Evolutionary conservation across 1,284 basidiomycete species (phyloP).

Genomic region (Microbotryum saponariae): DNA sequence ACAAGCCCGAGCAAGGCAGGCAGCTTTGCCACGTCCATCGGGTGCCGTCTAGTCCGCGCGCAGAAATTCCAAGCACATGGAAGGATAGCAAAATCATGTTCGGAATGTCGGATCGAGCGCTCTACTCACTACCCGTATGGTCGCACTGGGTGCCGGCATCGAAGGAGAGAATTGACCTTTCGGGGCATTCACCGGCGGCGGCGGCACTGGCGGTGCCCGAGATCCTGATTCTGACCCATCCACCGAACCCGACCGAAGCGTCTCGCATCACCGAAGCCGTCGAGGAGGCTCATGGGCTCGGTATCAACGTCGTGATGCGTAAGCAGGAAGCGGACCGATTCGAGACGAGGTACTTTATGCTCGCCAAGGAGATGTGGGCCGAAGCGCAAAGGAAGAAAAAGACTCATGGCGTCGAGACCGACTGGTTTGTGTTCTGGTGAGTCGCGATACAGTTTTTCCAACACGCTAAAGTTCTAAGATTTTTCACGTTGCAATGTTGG

Average conservation of each 20-base stretch:
- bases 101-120: constrained; percentile 33
- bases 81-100: constrained; percentile 30
- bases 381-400: constrained; percentile 17
- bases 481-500: not conserved
- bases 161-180: no score
- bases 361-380: constrained; percentile 31
- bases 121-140: constrained; percentile 35
- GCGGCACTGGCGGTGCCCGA: constrained; percentile 9
- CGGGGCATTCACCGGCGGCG: not conserved
- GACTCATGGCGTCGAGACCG: constrained; percentile 22
- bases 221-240: constrained; percentile 30
- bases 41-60: constrained; percentile 16
- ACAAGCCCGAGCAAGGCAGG: constrained; percentile 14
- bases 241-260: constrained; percentile 29
- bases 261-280: constrained; percentile 27
- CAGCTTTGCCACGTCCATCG: constrained; percentile 17
- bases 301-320: constrained; percentile 30
- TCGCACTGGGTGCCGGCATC: constrained; percentile 31
- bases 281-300: constrained; percentile 29
- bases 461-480: not conserved
- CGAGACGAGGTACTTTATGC: constrained; percentile 33
- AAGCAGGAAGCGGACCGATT: constrained; percentile 25
- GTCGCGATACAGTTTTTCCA: not conserved
- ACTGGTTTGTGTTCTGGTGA: constrained; percentile 35
- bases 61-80: constrained; percentile 8